Evolutionary conservation across 2,329 filamentous ascomycete genomes (phyloP).

Genomic region (Rhynchosporium graminicola): DNA sequence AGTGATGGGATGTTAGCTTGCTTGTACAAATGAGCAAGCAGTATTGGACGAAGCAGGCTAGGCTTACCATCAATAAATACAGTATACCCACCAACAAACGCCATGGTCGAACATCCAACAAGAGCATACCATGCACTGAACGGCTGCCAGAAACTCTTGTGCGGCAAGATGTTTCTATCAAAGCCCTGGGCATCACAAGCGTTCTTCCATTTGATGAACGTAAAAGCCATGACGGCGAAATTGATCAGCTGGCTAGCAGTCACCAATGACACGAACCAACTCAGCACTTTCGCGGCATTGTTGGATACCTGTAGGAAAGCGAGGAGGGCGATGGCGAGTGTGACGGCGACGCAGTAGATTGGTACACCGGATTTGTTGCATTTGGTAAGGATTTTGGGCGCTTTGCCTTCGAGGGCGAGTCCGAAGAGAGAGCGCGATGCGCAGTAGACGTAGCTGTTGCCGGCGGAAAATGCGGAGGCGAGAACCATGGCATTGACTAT

Average conservation of each 20-base stretch:
- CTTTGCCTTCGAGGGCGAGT: conserved; percentile 65
- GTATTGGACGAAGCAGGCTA: not conserved
- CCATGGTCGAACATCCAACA: conserved; percentile 56
- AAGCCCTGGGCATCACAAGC: conserved; percentile 50
- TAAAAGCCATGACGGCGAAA: conserved; percentile 54
- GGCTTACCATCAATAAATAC: conserved; percentile 54
- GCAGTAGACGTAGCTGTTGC: conserved; percentile 62
- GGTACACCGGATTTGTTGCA: conserved; percentile 64
- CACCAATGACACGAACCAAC: conserved; percentile 62
- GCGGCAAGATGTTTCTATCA: conserved; percentile 47
- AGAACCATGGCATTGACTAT: conserved; percentile 69
- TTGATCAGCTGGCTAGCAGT: conserved; percentile 55
- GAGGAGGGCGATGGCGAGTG: conserved; percentile 58
- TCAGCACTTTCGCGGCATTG: conserved; percentile 56
- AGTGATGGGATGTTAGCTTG: not conserved
- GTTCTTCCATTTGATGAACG: conserved; percentile 59
- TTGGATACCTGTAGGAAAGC: conserved; percentile 62
- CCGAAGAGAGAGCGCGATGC: conserved; percentile 70
- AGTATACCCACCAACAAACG: conserved; percentile 61
- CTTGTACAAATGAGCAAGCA: not conserved
- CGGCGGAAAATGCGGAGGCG: conserved; percentile 64
- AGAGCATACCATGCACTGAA: conserved; percentile 57
- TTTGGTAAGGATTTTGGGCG: conserved; percentile 58
- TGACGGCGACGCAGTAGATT: conserved; percentile 58
- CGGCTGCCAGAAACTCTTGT: conserved; percentile 55